Evolutionary conservation across 2,329 filamentous ascomycete genomes (phyloP).

Genomic region (Sordariomycetes sp.): DNA sequence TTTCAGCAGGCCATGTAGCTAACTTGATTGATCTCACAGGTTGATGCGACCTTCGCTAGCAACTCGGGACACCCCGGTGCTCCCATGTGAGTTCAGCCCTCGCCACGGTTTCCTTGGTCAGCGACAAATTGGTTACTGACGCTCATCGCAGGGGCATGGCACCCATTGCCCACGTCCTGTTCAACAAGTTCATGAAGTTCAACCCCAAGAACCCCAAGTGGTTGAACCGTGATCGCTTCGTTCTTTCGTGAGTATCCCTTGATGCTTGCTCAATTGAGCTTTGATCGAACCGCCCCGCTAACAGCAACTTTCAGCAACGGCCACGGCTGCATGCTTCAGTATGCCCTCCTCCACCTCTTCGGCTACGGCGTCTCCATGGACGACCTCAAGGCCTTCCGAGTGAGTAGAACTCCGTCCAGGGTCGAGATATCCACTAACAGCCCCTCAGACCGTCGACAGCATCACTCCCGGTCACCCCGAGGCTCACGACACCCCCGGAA

Average conservation of each 20-base stretch:
- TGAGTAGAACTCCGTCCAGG: constrained; percentile 38
- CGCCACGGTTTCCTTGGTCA: background rate
- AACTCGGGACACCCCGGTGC: constrained; percentile 99
- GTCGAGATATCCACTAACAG: background rate
- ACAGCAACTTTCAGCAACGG: constrained; percentile 60
- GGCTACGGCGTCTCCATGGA: constrained; percentile 82
- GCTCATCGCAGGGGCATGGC: constrained; percentile 60
- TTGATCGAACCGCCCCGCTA: constrained; percentile 1
- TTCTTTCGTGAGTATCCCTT: constrained; percentile 79
- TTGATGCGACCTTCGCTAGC: constrained; percentile 91
- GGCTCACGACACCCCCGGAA: constrained; percentile 88
- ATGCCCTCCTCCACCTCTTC: constrained; percentile 94
- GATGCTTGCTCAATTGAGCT: background rate
- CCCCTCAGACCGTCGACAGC: constrained; percentile 41
- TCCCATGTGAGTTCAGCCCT: constrained; percentile 61
- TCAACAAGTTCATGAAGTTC: constrained; percentile 99
- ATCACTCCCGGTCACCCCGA: constrained; percentile 96
- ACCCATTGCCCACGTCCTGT: constrained; percentile 90
- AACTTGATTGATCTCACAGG: constrained; percentile 40
- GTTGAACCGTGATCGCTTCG: constrained; percentile 96
- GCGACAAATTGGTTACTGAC: constrained; percentile 18
- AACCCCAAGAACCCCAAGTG: constrained; percentile 98
- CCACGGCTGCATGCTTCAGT: constrained; percentile 98
- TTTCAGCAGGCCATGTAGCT: no score
- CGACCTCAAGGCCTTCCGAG: constrained; percentile 93